phyloP scores from a whole-genome alignment of 495 filamentous ascomycete genomes.

The Podospora anserina region DNA sequence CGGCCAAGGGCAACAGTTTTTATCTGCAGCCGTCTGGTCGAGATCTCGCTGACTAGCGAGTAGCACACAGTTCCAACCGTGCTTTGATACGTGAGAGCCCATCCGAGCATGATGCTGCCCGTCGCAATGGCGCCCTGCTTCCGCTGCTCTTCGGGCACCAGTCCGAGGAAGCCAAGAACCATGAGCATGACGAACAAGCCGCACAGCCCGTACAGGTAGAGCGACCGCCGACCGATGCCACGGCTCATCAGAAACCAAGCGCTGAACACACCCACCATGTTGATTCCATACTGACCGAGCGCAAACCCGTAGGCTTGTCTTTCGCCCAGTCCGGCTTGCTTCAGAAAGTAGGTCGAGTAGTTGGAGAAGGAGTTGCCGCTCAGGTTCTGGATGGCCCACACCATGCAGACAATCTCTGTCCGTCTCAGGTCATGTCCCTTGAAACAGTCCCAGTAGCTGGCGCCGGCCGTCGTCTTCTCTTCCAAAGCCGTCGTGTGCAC shows the following conservation, averaged over 20 bases:
- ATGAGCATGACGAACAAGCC: slow-evolving; percentile 64
- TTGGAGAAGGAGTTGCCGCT: slow-evolving; percentile 76
- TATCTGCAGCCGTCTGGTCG: slow-evolving; percentile 68
- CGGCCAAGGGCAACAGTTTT: slow-evolving; percentile 68
- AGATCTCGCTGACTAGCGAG: slow-evolving; percentile 71
- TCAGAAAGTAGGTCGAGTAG: slow-evolving; percentile 75
- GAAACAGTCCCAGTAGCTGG: slow-evolving; percentile 74
- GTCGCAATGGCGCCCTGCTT: slow-evolving; percentile 60
- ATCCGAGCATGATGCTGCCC: slow-evolving; percentile 68
- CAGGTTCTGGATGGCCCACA: slow-evolving; percentile 81
- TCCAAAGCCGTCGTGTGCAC: slow-evolving; percentile 75
- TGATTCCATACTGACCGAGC: slow-evolving; percentile 72
- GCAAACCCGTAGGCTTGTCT: slow-evolving; percentile 64
- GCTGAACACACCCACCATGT: slow-evolving; percentile 68
- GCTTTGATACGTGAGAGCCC: slow-evolving; percentile 70
- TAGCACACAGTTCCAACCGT: slow-evolving; percentile 79
- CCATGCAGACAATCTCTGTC: slow-evolving; percentile 75
- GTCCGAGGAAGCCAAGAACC: slow-evolving; percentile 69
- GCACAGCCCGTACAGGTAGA: slow-evolving; percentile 67
- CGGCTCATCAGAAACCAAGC: slow-evolving; percentile 70
- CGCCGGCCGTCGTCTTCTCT: slow-evolving; percentile 63
- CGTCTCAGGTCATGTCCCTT: slow-evolving; percentile 68
- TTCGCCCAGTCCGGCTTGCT: slow-evolving; percentile 63
- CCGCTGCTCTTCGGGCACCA: slow-evolving; percentile 54
- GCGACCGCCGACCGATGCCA: slow-evolving; percentile 65